These are phyloP conservation scores for Trametes pubescens DNA, from an alignment of 1,284 basidiomycete genomes.

Conservation along the genomic window DNA sequence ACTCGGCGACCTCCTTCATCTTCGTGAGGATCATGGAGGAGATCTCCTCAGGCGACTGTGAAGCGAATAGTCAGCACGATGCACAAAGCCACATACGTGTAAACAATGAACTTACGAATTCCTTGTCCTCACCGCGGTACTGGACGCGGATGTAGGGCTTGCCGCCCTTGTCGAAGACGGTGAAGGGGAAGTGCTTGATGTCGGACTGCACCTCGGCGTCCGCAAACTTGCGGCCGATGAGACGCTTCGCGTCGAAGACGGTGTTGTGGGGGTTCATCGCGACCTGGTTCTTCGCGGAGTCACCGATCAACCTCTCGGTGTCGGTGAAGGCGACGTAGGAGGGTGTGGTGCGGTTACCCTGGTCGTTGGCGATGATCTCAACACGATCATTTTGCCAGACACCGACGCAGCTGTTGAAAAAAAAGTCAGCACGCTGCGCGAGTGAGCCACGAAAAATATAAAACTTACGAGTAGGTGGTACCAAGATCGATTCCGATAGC, in stretches of 20 bases:
- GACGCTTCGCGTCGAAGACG: constrained; percentile 96
- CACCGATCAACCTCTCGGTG: constrained; percentile 98
- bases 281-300: constrained; percentile 98
- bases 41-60: constrained; percentile 92
- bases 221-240: constrained; percentile 87
- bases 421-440: constrained; percentile 23
- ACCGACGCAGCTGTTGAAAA: constrained; percentile 75
- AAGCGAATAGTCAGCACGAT: constrained; percentile 22
- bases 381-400: constrained; percentile 99
- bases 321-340: constrained; percentile 99
- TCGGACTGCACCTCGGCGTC: constrained; percentile 94
- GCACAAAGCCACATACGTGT: not conserved
- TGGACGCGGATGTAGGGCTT: constrained; percentile 92
- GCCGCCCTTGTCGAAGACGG: constrained; percentile 80
- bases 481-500: constrained; percentile 94
- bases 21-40: constrained; percentile 97
- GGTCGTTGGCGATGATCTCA: constrained; percentile 98
- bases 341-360: constrained; percentile 99
- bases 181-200: constrained; percentile 97
- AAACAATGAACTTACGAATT: constrained; percentile 73
- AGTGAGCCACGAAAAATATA: constrained; percentile 55
- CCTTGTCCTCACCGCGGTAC: constrained; percentile 92
- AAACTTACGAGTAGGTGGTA: constrained; percentile 87
- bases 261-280: constrained; percentile 98
- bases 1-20: constrained; percentile 99